These are phyloP conservation scores for Clavariopsis aquatica DNA, from an alignment of 495 filamentous ascomycete genomes.

Conservation along the genomic window DNA sequence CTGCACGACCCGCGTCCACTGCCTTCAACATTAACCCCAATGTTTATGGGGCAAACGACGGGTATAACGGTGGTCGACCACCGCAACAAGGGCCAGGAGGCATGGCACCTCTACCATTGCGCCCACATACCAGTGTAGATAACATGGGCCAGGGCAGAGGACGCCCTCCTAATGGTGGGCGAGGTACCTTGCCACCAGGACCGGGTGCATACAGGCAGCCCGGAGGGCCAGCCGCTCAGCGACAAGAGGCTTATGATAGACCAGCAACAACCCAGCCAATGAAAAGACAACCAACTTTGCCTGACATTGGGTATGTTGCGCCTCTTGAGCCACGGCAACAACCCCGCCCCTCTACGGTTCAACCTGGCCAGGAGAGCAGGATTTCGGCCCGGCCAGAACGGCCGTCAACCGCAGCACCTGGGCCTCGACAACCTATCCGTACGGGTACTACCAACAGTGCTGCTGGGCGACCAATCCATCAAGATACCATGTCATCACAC, in stretches of 20 bases:
- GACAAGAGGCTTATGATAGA: slow-evolving; percentile 29
- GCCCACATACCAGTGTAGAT: slow-evolving; percentile 36
- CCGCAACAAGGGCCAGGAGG: slow-evolving; percentile 17
- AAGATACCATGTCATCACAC: slow-evolving; percentile 17
- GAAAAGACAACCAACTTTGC: slow-evolving; percentile 30
- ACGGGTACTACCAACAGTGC: slow-evolving; percentile 18
- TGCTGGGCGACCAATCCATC: slow-evolving; percentile 18
- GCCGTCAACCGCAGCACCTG: slow-evolving; percentile 20
- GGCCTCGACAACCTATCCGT: slow-evolving; percentile 19
- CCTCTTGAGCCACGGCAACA: slow-evolving; percentile 33
- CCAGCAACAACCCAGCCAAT: slow-evolving; percentile 17
- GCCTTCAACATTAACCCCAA: slow-evolving; percentile 44
- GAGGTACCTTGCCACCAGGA: slow-evolving; percentile 11
- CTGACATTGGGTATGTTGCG: slow-evolving; percentile 38
- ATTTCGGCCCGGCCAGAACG: slow-evolving; percentile 15
- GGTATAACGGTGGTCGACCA: slow-evolving; percentile 15
- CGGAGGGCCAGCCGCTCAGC: slow-evolving; percentile 35
- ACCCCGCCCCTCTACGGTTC: slow-evolving; percentile 30
- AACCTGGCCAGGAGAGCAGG: slow-evolving; percentile 30
- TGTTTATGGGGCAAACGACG: slow-evolving; percentile 22
- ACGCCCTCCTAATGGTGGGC: slow-evolving; percentile 20
- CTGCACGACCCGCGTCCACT: slow-evolving; percentile 27
- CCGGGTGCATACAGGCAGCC: slow-evolving; percentile 35
- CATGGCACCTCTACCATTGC: slow-evolving; percentile 31
- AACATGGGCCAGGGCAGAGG: slow-evolving; percentile 37